Base-by-base conservation (phyloP, 2,329 filamentous ascomycete species). In the Claviceps quebecensis region DNA sequence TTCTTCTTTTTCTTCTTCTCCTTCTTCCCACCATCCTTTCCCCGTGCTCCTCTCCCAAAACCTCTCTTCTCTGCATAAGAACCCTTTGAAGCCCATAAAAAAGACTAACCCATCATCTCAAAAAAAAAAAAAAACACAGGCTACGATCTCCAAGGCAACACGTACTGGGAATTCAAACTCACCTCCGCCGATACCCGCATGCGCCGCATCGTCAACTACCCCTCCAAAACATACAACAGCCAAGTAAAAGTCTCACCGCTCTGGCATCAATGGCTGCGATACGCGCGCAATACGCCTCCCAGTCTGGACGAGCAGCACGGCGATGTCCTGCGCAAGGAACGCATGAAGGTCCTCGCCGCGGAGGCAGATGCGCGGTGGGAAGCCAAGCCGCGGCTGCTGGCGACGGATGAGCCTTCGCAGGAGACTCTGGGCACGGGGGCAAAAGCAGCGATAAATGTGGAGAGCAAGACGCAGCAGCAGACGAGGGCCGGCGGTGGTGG, bases 261-360 rank as follows among this genome's bases (percentile, higher is more conserved):
- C 56, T 85, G 81, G 81, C 80, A 84, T 65, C 80, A 84, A 60
- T 85, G 81, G 81, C 71, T 85, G 47, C 77, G 81, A 16, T 72
- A 84, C 63, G 77, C 74, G 45, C 76, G 81, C 19, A 54, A 60
- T 2, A 62, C 73, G 0, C 69, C 81, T 2, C 81, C 81, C 1
- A 74, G 69, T 2, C 63, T 84, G 11, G 64, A 66, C 1, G 81
- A 85, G 63, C 79, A 83, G 63, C 60, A 66, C 6, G 63, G 61
- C 37, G 81, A 85, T 50, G 61, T 78, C 1, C 60, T 63, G 11
- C 72, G 81, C 26, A 76, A 73, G 63, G 67, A 69, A 48, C 69
- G 72, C 53, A 72, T 83, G 56, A 75, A 74, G 61, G 54, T 71
- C 5, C 69, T 83, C 16, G 81, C 79, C 13, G 77, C 77, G 16